Conservation (phyloP, 441 rosid species). For the Croton laevigatus region DNA sequence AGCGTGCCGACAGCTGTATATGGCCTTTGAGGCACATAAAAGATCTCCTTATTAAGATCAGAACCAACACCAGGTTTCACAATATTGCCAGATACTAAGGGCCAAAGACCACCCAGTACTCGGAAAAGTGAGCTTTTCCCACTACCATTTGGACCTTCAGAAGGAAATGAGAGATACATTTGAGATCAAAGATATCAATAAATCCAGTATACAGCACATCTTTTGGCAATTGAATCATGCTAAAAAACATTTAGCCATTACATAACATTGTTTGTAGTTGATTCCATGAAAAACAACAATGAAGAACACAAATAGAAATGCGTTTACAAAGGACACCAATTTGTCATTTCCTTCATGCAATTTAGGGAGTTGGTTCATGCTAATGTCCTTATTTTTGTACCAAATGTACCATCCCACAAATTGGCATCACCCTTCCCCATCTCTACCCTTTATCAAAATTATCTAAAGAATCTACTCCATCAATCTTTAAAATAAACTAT, state of each 20-base stretch:
- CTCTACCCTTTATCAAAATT: background rate
- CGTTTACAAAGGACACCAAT: background rate
- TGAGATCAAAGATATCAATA: background rate
- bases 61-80: constrained; percentile 99
- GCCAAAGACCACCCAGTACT: constrained; percentile 99
- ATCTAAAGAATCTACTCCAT: background rate
- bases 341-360: background rate
- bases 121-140: constrained; percentile 99
- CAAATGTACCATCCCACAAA: background rate
- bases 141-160: constrained; percentile 98
- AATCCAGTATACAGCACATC: background rate
- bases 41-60: constrained; percentile 97
- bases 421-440: background rate
- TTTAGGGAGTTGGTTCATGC: background rate
- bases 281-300: constrained; percentile 3
- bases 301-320: background rate
- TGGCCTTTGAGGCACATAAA: constrained; percentile 98
- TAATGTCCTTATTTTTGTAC: background rate
- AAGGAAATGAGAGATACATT: constrained; percentile 24
- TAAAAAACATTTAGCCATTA: background rate
- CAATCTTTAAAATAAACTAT: no score
- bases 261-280: background rate
- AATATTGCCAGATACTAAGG: constrained; percentile 89
- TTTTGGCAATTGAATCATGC: background rate
- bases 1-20: constrained; percentile 99